Percentiles rank a stretch among this genome's conserved stretches.
Evolutionary conservation across 495 filamentous ascomycete genomes (phyloP).

Genomic region (Neurospora tetraspora): DNA sequence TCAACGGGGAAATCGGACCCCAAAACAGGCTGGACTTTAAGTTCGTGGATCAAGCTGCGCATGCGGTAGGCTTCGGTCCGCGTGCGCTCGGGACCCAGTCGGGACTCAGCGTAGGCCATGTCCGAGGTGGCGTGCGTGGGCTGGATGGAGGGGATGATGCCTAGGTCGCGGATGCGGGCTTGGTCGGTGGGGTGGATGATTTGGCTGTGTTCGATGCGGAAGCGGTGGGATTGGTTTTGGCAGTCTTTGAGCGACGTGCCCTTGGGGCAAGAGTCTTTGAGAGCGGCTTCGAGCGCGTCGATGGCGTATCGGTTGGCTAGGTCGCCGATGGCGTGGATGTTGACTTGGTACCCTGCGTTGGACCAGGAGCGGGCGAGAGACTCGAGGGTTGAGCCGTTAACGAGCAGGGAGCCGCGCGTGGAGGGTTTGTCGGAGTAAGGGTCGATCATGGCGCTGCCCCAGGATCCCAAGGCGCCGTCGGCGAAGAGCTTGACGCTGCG

Average conservation of each 20-base stretch:
- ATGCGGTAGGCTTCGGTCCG: constrained; percentile 46
- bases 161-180: constrained; percentile 36
- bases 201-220: constrained; percentile 57
- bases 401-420: constrained; percentile 47
- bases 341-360: constrained; percentile 42
- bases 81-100: constrained; percentile 43
- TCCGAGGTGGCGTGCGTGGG: constrained; percentile 60
- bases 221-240: constrained; percentile 33
- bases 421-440: constrained; percentile 50
- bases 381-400: constrained; percentile 43
- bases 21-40: constrained; percentile 36
- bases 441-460: constrained; percentile 53
- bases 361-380: constrained; percentile 41
- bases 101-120: constrained; percentile 45
- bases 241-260: constrained; percentile 25
- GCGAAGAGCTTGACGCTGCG: constrained; percentile 51
- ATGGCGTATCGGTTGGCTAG: constrained; percentile 49
- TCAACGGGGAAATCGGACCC: constrained; percentile 61
- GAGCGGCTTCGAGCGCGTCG: constrained; percentile 39
- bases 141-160: constrained; percentile 56
- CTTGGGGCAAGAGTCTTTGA: constrained; percentile 36
- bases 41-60: constrained; percentile 29
- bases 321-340: constrained; percentile 59
- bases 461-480: constrained; percentile 54
- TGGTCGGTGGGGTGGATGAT: constrained; percentile 56